phyloP scores from a whole-genome alignment of 495 filamentous ascomycete species.

The Penicillium mononematosum region DNA sequence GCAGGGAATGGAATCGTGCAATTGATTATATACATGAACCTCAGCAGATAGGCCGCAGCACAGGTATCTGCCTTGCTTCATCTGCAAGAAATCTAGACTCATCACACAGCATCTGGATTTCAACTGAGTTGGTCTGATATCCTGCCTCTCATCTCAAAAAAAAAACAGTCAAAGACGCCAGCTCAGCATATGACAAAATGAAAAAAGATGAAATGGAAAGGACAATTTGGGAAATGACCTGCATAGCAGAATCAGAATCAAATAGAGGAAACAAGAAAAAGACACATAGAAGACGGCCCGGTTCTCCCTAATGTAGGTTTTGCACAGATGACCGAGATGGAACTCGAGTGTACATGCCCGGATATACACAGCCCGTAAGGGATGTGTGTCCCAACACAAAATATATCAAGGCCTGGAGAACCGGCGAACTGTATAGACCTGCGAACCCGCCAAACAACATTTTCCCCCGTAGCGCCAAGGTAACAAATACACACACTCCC shows the following conservation, averaged over 20 bases:
- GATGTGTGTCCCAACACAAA: slow-evolving; percentile 16
- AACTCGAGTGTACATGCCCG: slow-evolving; percentile 10
- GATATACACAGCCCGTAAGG: slow-evolving; percentile 4
- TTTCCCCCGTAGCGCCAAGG: slow-evolving; percentile 44
- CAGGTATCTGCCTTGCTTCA: neutral
- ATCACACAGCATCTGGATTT: neutral
- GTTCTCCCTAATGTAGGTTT: slow-evolving; percentile 21
- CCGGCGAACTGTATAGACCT: slow-evolving; percentile 40
- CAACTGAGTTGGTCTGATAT: neutral
- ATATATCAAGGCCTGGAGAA: slow-evolving; percentile 35
- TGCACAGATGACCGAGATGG: slow-evolving; percentile 11
- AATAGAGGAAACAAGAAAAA: slow-evolving; percentile 8
- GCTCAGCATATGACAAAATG: slow-evolving; percentile 1
- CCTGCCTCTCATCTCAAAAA: neutral
- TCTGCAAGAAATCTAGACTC: neutral
- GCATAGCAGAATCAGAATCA: slow-evolving; percentile 2
- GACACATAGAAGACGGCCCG: slow-evolving; percentile 23
- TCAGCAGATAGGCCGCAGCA: neutral
- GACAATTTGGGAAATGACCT: slow-evolving; percentile 4
- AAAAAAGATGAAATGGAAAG: neutral
- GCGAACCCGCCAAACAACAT: slow-evolving; percentile 37
- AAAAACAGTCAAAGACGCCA: slow-evolving; percentile 2
- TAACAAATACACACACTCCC: slow-evolving; percentile 41
- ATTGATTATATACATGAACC: slow-evolving; percentile 17
- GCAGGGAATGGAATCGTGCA: neutral